Percentiles rank a stretch among this genome's conserved stretches.
Evolutionary conservation across 257 asterid genomes (phyloP).

Genomic region (Solanum chmielewskii): DNA sequence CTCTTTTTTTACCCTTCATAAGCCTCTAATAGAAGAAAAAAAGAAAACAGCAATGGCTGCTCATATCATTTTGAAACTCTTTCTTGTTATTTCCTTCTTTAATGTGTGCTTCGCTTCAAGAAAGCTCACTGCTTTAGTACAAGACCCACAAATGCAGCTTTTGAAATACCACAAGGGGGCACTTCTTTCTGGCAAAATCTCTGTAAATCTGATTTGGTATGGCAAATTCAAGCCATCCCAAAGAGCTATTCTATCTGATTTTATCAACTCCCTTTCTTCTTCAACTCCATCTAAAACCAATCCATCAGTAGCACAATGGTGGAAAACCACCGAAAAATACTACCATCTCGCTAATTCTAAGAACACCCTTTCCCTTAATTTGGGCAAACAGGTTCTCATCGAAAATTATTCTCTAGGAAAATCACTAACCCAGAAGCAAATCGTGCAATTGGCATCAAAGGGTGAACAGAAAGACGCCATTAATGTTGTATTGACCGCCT

Average conservation of each 20-base stretch:
- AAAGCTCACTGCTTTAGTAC: conserved; percentile 6
- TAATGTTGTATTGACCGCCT: conserved; percentile 48
- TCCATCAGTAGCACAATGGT: conserved; percentile 64
- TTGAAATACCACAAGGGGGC: conserved; percentile 55
- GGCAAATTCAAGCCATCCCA: conserved; percentile 64
- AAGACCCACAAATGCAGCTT: conserved; percentile 22
- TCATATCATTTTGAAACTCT: neutral
- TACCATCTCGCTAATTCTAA: conserved; percentile 42
- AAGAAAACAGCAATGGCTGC: conserved; percentile 8
- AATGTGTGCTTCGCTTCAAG: conserved; percentile 19
- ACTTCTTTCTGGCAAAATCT: conserved; percentile 56
- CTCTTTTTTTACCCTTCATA: neutral
- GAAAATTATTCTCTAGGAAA: conserved; percentile 39
- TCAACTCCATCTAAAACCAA: neutral
- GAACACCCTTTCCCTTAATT: conserved; percentile 17
- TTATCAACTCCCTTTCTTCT: conserved; percentile 41
- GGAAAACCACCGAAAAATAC: conserved; percentile 57
- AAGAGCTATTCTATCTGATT: conserved; percentile 51
- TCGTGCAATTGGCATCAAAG: conserved; percentile 36
- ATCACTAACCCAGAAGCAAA: conserved; percentile 38
- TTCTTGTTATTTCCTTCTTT: conserved; percentile 13
- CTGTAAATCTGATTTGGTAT: conserved; percentile 57
- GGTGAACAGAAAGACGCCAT: conserved; percentile 40
- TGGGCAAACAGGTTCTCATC: conserved; percentile 34
- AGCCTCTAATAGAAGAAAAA: neutral